Conservation (phyloP, 148 eudicot genomes). For the Chenopodium album region DNA sequence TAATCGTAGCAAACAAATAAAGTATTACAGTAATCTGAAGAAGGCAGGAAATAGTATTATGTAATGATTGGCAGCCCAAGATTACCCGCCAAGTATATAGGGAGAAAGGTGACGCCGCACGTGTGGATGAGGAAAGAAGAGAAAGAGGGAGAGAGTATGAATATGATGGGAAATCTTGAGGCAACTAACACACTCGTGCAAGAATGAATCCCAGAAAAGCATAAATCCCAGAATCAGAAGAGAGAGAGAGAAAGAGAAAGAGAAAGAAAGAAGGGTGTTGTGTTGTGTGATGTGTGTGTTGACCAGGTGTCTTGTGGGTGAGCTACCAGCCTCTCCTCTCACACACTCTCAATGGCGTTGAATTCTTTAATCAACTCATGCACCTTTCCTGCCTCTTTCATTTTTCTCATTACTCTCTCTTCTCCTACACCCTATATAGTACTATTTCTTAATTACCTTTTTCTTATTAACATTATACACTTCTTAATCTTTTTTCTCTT, state of each 20-base stretch:
- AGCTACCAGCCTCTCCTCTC: slow-evolving; percentile 74
- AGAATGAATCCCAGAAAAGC: not conserved
- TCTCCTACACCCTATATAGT: not conserved
- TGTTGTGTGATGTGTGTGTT: slow-evolving; percentile 22
- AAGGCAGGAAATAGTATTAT: too few relatives aligned
- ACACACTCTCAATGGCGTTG: slow-evolving; percentile 94
- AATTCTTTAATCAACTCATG: slow-evolving; percentile 88
- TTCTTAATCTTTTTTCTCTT: not conserved
- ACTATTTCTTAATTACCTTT: slow-evolving; percentile 16
- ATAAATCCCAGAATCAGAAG: too few relatives aligned
- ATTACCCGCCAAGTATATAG: slow-evolving; percentile 13
- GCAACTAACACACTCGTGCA: slow-evolving; percentile 24
- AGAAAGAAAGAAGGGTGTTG: not conserved
- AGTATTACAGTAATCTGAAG: not conserved
- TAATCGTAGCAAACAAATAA: not conserved
- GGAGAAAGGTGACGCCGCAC: not conserved
- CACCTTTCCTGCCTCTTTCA: slow-evolving; percentile 47
- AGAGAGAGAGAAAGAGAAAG: slow-evolving; percentile 27
- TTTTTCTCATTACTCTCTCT: slow-evolving; percentile 9
- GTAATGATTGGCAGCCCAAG: not conserved
- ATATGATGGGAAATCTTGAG: slow-evolving; percentile 15
- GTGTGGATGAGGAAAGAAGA: slow-evolving; percentile 14
- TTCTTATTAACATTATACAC: slow-evolving; percentile 9
- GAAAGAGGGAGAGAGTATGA: not conserved
- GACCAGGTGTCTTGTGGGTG: slow-evolving; percentile 86